Evolutionary conservation across 176 grass and related monocot species (phyloP).

Genomic region (Pontederia crassipes): DNA sequence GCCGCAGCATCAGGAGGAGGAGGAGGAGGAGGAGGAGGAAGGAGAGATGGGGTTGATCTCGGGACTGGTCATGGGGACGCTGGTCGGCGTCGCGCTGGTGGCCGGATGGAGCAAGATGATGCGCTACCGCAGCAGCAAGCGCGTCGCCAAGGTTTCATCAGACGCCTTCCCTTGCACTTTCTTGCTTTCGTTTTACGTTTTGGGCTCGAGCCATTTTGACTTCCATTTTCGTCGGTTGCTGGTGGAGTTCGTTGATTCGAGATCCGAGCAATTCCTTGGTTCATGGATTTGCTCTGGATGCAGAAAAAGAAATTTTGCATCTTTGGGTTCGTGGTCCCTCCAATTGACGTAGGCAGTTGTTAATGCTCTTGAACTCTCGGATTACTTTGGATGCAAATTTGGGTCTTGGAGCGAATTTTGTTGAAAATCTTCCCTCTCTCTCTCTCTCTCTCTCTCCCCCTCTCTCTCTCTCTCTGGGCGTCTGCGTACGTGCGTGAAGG

Average conservation of each 20-base stretch:
- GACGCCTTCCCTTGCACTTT: neutral
- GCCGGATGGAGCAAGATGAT: constrained; percentile 60
- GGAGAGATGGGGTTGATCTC: constrained; percentile 69
- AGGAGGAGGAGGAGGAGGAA: neutral
- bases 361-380: too few relatives aligned
- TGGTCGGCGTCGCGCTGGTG: constrained; percentile 67
- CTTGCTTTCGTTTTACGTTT: neutral
- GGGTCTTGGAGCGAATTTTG: too few relatives aligned
- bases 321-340: neutral
- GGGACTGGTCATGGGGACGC: constrained; percentile 57
- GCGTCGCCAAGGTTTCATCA: constrained; percentile 36
- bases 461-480: too few relatives aligned
- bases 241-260: neutral
- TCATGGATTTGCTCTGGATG: neutral
- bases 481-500: too few relatives aligned
- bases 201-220: neutral
- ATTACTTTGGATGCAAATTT: too few relatives aligned
- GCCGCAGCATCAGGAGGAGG: too few relatives aligned
- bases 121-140: constrained; percentile 52
- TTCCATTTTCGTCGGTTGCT: constrained; percentile 2
- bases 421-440: too few relatives aligned
- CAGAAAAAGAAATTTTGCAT: neutral
- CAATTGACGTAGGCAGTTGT: too few relatives aligned
- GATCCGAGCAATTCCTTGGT: neutral
- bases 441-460: too few relatives aligned